phyloP scores from a whole-genome alignment of 1,284 basidiomycete genomes.

The Marasmius oreades region DNA sequence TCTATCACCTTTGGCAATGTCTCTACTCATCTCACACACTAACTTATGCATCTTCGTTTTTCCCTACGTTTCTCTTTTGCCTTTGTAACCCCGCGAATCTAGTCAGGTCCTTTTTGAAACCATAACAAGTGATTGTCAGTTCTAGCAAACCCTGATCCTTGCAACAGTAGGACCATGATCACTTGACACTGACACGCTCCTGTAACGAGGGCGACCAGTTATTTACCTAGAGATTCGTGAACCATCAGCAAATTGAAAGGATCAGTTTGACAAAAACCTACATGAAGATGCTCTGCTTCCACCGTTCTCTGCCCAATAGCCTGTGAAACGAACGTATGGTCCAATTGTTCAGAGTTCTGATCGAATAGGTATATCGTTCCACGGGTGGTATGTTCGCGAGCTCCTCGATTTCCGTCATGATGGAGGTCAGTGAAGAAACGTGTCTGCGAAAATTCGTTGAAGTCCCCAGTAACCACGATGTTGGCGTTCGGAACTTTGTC shows the following conservation, averaged over 20 bases:
- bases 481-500: slow-evolving; percentile 42
- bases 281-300: slow-evolving; percentile 55
- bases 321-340: slow-evolving; percentile 53
- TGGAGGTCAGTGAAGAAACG: slow-evolving; percentile 39
- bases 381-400: slow-evolving; percentile 40
- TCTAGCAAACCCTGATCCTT: slow-evolving; percentile 43
- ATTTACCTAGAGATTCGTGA: slow-evolving; percentile 33
- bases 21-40: neutral
- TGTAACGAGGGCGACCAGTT: slow-evolving; percentile 45
- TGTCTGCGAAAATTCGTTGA: slow-evolving; percentile 59
- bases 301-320: slow-evolving; percentile 40
- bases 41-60: neutral
- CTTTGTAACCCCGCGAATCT: neutral
- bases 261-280: slow-evolving; percentile 18
- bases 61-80: neutral
- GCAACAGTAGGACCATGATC: slow-evolving; percentile 62
- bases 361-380: slow-evolving; percentile 62
- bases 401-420: slow-evolving; percentile 50
- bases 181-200: slow-evolving; percentile 42
- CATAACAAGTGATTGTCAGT: too few relatives aligned
- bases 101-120: too few relatives aligned
- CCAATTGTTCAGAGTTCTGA: slow-evolving; percentile 55
- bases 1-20: neutral
- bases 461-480: slow-evolving; percentile 58
- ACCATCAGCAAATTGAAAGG: too few relatives aligned